Percentiles rank a stretch among this genome's conserved stretches.
Conservation (phyloP, 139 green algal species). For the Coccomyxa sp. region DNA sequence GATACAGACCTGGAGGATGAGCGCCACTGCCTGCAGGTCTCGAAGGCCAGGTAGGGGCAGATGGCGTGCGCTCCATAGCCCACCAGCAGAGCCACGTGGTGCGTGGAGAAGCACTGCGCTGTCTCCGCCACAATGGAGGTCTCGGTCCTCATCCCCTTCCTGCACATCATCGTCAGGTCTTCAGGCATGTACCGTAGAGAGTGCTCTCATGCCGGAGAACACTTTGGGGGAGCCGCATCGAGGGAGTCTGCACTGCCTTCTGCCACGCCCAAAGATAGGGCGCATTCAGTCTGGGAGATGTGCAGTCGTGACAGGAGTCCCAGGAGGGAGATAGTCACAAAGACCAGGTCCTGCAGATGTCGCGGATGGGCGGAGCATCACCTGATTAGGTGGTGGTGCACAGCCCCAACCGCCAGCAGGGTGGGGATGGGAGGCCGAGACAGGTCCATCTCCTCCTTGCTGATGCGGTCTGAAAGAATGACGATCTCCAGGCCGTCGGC, state of each 20-base stretch:
- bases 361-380: too few species aligned
- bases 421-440: conserved; percentile 77
- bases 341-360: too few species aligned
- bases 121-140: conserved; percentile 97
- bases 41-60: conserved; percentile 95
- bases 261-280: too few species aligned
- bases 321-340: too few species aligned
- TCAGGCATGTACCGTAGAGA: too few species aligned
- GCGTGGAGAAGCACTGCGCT: conserved; percentile 79
- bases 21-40: conserved; percentile 94
- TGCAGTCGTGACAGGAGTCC: too few species aligned
- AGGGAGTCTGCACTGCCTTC: too few species aligned
- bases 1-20: conserved; percentile 40
- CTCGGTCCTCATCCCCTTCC: conserved; percentile 66
- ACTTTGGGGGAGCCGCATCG: too few species aligned
- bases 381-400: conserved; percentile 98
- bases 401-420: conserved; percentile 88
- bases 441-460: conserved; percentile 33
- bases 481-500: conserved; percentile 70
- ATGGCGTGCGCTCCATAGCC: conserved; percentile 96
- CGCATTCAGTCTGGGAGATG: too few species aligned
- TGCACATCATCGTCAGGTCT: conserved; percentile 13
- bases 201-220: too few species aligned
- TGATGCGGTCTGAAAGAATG: conserved; percentile 63
- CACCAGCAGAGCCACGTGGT: conserved; percentile 90